Evolutionary conservation across 2,329 filamentous ascomycete genomes (phyloP).

Genomic region (Grosmannia serpens): DNA sequence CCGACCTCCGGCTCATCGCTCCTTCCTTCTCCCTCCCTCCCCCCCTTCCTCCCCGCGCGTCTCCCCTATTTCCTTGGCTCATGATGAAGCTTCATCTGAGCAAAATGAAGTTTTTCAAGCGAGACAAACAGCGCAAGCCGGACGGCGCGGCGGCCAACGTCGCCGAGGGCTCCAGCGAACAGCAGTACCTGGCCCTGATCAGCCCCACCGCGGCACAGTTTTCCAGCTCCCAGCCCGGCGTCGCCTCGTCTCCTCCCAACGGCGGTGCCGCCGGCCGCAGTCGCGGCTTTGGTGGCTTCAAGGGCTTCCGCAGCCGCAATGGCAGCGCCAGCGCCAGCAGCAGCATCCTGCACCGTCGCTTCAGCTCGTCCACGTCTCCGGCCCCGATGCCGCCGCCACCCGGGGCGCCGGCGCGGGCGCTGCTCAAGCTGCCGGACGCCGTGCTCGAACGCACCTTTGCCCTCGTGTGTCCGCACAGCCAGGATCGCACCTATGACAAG

Average conservation of each 20-base stretch:
- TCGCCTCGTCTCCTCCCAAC: not conserved
- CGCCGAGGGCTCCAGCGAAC: slow-evolving; percentile 6
- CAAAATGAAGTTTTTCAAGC: slow-evolving; percentile 23
- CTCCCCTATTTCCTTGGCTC: not conserved
- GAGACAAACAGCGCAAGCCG: slow-evolving; percentile 20
- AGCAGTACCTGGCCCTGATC: slow-evolving; percentile 15
- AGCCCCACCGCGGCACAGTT: slow-evolving; percentile 8
- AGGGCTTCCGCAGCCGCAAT: not conserved
- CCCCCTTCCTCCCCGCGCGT: not conserved
- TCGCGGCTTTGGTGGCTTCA: slow-evolving; percentile 6
- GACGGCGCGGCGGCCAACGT: slow-evolving; percentile 3
- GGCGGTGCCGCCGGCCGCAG: not conserved
- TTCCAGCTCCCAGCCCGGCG: not conserved
- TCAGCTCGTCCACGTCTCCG: not conserved
- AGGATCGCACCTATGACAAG: slow-evolving; percentile 66
- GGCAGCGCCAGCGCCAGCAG: not conserved
- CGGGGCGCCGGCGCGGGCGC: slow-evolving; percentile 27
- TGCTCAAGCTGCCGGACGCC: slow-evolving; percentile 49
- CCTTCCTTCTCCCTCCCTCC: not conserved
- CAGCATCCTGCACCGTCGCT: not conserved
- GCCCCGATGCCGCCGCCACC: slow-evolving; percentile 13
- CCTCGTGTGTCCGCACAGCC: slow-evolving; percentile 71
- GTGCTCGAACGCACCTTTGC: slow-evolving; percentile 68
- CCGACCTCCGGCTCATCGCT: not conserved
- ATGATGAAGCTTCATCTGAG: slow-evolving; percentile 5